These are phyloP conservation scores for Fusarium redolens DNA, from an alignment of 2,329 filamentous ascomycete genomes.

Conservation along the genomic window DNA sequence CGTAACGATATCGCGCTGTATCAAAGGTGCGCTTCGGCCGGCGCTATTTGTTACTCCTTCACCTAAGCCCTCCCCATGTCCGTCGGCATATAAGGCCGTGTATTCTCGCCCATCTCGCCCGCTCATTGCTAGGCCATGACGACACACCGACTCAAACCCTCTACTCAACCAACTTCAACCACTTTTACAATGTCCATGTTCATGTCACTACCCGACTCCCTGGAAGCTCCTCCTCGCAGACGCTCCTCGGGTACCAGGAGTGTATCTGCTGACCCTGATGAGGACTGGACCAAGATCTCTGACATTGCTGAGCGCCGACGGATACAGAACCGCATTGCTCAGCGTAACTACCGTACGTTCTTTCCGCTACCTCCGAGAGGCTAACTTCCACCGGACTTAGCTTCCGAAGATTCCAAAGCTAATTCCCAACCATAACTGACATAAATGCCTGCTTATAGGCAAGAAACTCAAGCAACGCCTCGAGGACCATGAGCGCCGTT, in stretches of 20 bases:
- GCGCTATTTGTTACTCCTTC: no score
- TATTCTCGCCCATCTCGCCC: no score
- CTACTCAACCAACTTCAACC: constrained; percentile 16
- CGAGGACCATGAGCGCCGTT: constrained; percentile 84
- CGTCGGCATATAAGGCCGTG: no score
- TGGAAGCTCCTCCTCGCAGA: constrained; percentile 60
- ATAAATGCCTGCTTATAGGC: constrained; percentile 60
- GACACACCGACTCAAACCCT: background rate
- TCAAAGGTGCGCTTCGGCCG: no score
- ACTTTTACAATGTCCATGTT: constrained; percentile 50
- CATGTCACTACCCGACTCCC: constrained; percentile 50
- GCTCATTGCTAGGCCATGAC: no score
- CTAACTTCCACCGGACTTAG: no score
- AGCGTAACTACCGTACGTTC: constrained; percentile 91
- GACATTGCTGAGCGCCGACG: constrained; percentile 92
- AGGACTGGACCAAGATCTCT: constrained; percentile 99
- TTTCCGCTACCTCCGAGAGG: background rate
- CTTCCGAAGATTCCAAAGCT: background rate
- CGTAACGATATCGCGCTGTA: no score
- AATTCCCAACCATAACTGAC: constrained; percentile 17
- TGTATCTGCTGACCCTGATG: constrained; percentile 91
- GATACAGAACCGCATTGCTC: constrained; percentile 97
- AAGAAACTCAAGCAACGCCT: constrained; percentile 93
- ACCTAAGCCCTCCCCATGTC: no score
- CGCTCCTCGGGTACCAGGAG: constrained; percentile 85